Percentiles rank a stretch among this genome's conserved stretches.
Evolutionary conservation across 768 basidiomycete species (phyloP).

Genomic region (Tricholoma furcatifolium): DNA sequence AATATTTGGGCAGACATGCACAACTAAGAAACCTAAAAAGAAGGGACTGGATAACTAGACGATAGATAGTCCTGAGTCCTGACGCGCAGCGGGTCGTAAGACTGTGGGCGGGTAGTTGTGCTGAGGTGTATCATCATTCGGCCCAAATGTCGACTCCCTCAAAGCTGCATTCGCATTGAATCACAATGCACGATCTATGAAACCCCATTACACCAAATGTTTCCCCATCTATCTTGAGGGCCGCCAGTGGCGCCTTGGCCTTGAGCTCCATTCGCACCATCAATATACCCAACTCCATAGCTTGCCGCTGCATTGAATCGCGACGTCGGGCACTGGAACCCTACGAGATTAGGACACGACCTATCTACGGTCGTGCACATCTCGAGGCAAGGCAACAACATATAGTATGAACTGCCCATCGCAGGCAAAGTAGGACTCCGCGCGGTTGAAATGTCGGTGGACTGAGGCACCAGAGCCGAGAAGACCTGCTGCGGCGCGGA

Average conservation of each 20-base stretch:
- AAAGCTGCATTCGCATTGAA: background rate
- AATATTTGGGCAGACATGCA: no score
- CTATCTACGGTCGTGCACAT: conserved; percentile 72
- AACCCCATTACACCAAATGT: conserved; percentile 67
- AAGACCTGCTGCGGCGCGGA: conserved; percentile 29
- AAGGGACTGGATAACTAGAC: background rate
- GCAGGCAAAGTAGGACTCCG: conserved; percentile 51
- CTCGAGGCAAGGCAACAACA: conserved; percentile 78
- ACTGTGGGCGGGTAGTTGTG: background rate
- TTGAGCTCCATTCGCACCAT: conserved; percentile 47
- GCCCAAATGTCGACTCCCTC: background rate
- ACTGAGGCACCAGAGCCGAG: conserved; percentile 49
- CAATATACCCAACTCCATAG: conserved; percentile 78
- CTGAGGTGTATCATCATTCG: background rate
- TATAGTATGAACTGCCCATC: conserved; percentile 45
- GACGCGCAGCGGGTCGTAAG: background rate
- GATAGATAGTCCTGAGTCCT: no score
- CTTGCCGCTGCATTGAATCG: conserved; percentile 62
- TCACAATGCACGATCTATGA: background rate
- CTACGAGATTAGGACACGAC: conserved; percentile 73
- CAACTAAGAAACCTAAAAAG: background rate
- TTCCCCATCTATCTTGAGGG: conserved; percentile 68
- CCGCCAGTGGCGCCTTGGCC: conserved; percentile 51
- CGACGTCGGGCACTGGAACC: conserved; percentile 64
- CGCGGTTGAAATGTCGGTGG: conserved; percentile 33